Evolutionary conservation across 305 asterid species (phyloP).

Genomic region (Fraxinus sp.): DNA sequence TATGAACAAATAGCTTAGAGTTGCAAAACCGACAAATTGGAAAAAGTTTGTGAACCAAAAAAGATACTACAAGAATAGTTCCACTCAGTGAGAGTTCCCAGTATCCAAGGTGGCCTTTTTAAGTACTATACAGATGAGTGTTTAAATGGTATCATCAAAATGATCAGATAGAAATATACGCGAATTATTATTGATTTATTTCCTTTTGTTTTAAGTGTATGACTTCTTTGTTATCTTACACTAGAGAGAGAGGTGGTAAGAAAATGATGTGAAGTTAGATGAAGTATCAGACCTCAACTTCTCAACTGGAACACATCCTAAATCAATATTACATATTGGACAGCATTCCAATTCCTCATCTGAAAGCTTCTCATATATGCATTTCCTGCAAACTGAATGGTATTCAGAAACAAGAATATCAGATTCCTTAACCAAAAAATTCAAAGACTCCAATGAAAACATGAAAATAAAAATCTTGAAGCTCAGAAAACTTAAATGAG

Average conservation of each 20-base stretch:
- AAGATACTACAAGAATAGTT: neutral
- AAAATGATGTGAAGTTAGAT: conserved; percentile 8
- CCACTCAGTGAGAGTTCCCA: neutral
- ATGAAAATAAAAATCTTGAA: neutral
- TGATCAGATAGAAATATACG: neutral
- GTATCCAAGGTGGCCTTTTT: neutral
- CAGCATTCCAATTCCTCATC: conserved; percentile 82
- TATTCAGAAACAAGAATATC: conserved; percentile 27
- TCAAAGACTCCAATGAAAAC: neutral
- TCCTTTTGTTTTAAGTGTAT: neutral
- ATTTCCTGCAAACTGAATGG: conserved; percentile 77
- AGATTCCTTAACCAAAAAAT: neutral
- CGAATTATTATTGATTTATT: neutral
- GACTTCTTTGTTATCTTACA: conserved; percentile 11
- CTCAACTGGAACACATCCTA: conserved; percentile 83
- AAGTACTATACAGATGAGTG: neutral
- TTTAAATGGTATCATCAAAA: neutral
- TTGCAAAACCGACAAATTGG: neutral
- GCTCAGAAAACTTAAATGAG: neutral
- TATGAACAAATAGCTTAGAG: neutral
- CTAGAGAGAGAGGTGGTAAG: neutral
- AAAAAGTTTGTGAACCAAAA: neutral
- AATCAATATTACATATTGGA: conserved; percentile 65
- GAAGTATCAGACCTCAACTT: conserved; percentile 63
- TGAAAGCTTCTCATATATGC: conserved; percentile 75